Evolutionary conservation across 2,329 filamentous ascomycete genomes (phyloP), one percentile per base, ranked within the genome.

Genomic region (Parafenestella ontariensis): DNA sequence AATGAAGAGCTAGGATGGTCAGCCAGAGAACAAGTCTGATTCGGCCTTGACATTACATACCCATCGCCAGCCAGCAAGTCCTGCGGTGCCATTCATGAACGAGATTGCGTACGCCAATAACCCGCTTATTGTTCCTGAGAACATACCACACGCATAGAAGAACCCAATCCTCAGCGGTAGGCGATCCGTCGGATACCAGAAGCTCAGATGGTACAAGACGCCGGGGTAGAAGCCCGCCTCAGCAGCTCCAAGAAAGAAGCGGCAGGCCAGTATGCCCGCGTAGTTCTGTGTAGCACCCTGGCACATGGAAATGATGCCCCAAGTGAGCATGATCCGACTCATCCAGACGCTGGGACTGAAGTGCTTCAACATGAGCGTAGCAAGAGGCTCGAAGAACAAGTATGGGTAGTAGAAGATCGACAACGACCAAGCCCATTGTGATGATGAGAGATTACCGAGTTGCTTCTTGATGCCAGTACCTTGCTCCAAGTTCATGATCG

Each of bases 141-240:
- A 73, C 31, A 82, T 80, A 1, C 82, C 82, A 18, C 81, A 83
- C 23, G 80, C 83, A 65, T 82, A 86, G 65, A 86, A 87, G 20
- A 86, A 76, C 3, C 81, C 81, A 45, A 85, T 79, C 7, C 83
- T 75, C 23, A 80, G 82, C 29, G 84, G 82, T 52, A 82, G 71
- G 58, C 85, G 82, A 44, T 83, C 77, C 17, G 81, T 77, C 49
- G 81, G 82, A 59, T 87, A 87, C 83, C 84, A 87, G 73, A 84
- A 84, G 3, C 82, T 84, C 9, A 86, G 75, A 52, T 85, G 81
- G 62, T 83, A 85, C 20, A 83, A 41, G 5, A 69, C 65, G 5
- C 69, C 68, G 2, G 70, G 69, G 29, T 67, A 72, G 49, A 71
- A 68, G 3, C 69, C 66, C 0, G 68, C 64, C 49, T 72, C 68